Conservation (phyloP, 2,329 filamentous ascomycete genomes). For the Nothophaeocryptopus gaeumannii region DNA sequence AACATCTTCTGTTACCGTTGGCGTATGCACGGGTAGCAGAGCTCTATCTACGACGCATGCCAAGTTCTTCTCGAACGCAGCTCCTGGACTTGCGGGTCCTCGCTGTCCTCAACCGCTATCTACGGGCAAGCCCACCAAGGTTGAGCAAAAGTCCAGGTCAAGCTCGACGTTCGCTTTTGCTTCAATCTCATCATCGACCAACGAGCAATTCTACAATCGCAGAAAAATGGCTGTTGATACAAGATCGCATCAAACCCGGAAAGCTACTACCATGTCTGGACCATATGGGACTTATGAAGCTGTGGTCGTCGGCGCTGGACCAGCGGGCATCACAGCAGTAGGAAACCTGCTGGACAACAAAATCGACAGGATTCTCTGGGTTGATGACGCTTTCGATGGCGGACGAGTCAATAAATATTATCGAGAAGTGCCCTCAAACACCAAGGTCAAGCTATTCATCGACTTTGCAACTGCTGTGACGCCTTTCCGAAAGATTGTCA, state of each 20-base stretch:
- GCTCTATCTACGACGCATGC: slow-evolving; percentile 7
- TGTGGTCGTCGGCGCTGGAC: slow-evolving; percentile 59
- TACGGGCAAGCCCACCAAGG: not conserved
- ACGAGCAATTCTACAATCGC: not conserved
- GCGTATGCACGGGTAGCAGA: slow-evolving; percentile 4
- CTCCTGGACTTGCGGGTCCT: slow-evolving; percentile 2
- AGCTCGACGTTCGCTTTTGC: not conserved
- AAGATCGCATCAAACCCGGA: slow-evolving; percentile 6
- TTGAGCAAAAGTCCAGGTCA: not conserved
- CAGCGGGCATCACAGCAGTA: slow-evolving; percentile 58
- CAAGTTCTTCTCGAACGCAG: too few species aligned
- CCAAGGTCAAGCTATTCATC: slow-evolving; percentile 59
- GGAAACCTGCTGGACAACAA: slow-evolving; percentile 60
- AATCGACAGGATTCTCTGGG: slow-evolving; percentile 55
- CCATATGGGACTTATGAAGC: slow-evolving; percentile 43
- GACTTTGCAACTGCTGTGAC: slow-evolving; percentile 54
- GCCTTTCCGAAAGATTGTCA: slow-evolving; percentile 53
- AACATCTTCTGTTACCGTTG: slow-evolving; percentile 6
- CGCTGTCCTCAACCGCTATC: slow-evolving; percentile 8
- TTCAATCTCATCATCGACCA: not conserved
- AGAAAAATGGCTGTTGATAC: slow-evolving; percentile 12
- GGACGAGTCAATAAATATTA: slow-evolving; percentile 48
- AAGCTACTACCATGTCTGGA: slow-evolving; percentile 16
- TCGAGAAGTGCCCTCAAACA: slow-evolving; percentile 62
- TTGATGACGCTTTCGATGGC: slow-evolving; percentile 56